Conservation (phyloP, 495 filamentous ascomycete species). For the Niebla homalea region DNA sequence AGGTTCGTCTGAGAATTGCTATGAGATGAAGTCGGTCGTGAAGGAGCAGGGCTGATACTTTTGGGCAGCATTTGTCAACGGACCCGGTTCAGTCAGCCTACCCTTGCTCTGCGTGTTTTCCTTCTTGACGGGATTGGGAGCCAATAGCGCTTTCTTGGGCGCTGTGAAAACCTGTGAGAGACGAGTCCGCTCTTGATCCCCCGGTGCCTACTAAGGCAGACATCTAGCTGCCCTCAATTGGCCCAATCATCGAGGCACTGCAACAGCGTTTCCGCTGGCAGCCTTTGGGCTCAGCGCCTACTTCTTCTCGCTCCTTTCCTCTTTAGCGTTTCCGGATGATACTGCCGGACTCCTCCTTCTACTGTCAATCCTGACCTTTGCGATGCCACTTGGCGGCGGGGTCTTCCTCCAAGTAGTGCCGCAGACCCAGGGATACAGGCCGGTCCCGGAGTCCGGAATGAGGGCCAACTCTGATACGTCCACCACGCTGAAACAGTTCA, state of each 20-base stretch:
- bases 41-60: no score
- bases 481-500: conserved; percentile 40
- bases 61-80: conserved; percentile 32
- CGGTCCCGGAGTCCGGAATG: conserved; percentile 40
- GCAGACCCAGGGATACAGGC: conserved; percentile 46
- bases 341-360: conserved; percentile 69
- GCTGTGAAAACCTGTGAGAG: conserved; percentile 60
- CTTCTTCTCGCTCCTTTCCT: conserved; percentile 75
- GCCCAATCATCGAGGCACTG: conserved; percentile 81
- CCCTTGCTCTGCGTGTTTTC: conserved; percentile 65
- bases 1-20: conserved; percentile 25
- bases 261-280: conserved; percentile 82
- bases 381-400: conserved; percentile 56
- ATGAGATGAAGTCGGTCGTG: no score
- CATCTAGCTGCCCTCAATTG: conserved; percentile 72
- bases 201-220: neutral
- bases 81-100: conserved; percentile 48
- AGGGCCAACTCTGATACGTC: conserved; percentile 38
- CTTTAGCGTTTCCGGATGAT: conserved; percentile 69
- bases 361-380: conserved; percentile 66
- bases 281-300: conserved; percentile 93
- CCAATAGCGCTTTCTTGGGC: conserved; percentile 74
- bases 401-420: conserved; percentile 73
- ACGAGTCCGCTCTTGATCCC: neutral
- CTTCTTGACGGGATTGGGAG: conserved; percentile 73